Percentiles rank a stretch among this genome's conserved stretches.
Evolutionary conservation across 1,139 yeast genomes (phyloP).

Genomic region (Suhomyces kunorum): DNA sequence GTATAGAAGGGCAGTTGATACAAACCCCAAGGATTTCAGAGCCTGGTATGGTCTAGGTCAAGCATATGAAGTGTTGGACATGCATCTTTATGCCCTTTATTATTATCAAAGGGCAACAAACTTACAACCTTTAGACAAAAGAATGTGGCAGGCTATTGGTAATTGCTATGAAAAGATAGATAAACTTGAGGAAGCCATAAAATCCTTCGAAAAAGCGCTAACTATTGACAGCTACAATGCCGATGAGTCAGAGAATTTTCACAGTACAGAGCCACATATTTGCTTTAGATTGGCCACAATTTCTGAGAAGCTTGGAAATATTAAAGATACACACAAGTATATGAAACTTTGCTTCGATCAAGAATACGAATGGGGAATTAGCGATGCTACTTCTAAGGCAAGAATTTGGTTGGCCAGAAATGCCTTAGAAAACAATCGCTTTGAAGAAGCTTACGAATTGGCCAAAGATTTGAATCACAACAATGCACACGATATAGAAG

Average conservation of each 20-base stretch:
- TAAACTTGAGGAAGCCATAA: slow-evolving; percentile 64
- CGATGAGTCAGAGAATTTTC: slow-evolving; percentile 18
- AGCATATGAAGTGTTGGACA: slow-evolving; percentile 94
- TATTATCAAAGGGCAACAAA: slow-evolving; percentile 92
- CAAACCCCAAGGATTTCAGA: slow-evolving; percentile 83
- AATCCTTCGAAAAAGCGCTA: slow-evolving; percentile 57
- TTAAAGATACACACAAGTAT: slow-evolving; percentile 57
- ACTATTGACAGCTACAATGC: slow-evolving; percentile 43
- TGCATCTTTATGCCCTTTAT: slow-evolving; percentile 89
- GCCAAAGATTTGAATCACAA: slow-evolving; percentile 78
- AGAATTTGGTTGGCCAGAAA: slow-evolving; percentile 82
- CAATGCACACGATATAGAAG: slow-evolving; percentile 82
- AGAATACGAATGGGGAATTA: slow-evolving; percentile 64
- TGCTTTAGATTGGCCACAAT: slow-evolving; percentile 69
- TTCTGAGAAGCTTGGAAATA: slow-evolving; percentile 57
- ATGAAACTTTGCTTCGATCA: slow-evolving; percentile 76
- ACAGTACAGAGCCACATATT: slow-evolving; percentile 48
- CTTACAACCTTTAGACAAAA: slow-evolving; percentile 81
- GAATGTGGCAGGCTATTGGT: slow-evolving; percentile 98
- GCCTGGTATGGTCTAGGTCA: slow-evolving; percentile 99
- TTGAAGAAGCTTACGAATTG: slow-evolving; percentile 68
- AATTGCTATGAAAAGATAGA: slow-evolving; percentile 83
- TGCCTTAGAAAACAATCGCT: slow-evolving; percentile 59
- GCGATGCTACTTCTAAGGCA: slow-evolving; percentile 80
- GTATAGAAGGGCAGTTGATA: slow-evolving; percentile 89